Evolutionary conservation across 1,284 basidiomycete species (phyloP), one percentile per base, ranked within the genome.

Genomic region (Ceratorhiza oryzae-sativae): DNA sequence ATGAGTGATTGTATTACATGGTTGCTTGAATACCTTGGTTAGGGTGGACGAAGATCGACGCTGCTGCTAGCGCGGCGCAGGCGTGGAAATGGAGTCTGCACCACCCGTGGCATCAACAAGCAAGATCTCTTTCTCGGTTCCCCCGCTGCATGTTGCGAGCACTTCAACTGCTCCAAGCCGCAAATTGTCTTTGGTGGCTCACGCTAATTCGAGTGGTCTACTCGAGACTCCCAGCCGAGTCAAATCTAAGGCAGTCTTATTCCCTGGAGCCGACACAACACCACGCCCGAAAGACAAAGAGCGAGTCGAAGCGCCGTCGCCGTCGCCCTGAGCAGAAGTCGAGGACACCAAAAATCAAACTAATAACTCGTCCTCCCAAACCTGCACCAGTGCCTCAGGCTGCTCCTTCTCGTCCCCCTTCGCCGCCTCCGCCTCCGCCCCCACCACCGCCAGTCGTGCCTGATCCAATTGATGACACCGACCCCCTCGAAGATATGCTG

Each of bases 401-500:
- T 12, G 45, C 75, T 25, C 76, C 76, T 25, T 74, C 80, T 32
- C 77, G 58, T 32, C 45, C 82, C 30, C 77, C 81, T 76, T 81
- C 76, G 39, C 72, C 79, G 42, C 78, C 80, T 13, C 77, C 77
- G 25, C 73, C 77, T 15, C 73, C 77, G 13, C 72, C 72, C 9
- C 59, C 73, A 13, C 71, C 74, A 10, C 20, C 62, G 18, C 48
- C 59, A 46, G 62, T 41, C 2, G 27, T 20, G 6, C 59, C 68
- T 23, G 45, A 56, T 27, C 45, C 61, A 27, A 36, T 48, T 87
- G 71, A 70, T 27, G 85, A 90, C 53, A 90, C 91, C 75, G 90
- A 92, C 78, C 90, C 88, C 12, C 90, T 88, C 27, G 86, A 89
- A 74, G 91, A 93, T 77, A 82, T 93, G 51, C 27, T 71, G 12